Evolutionary conservation across 2,329 filamentous ascomycete species (phyloP), one percentile per base, ranked within the genome.

Genomic region (Fusarium sp.): DNA sequence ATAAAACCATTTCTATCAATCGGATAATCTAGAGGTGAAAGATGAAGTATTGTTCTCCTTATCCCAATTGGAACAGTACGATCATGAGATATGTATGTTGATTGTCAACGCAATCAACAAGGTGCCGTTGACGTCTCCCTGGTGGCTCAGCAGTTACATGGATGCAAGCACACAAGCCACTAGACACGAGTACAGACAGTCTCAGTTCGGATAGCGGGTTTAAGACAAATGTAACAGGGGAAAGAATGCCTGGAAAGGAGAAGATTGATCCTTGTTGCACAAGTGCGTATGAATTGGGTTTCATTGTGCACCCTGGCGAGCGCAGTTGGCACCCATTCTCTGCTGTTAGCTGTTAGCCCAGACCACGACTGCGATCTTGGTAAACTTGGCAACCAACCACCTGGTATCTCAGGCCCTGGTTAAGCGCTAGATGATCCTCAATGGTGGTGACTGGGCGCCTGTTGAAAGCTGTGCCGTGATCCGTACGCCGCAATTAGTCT

Each of bases 61-160:
- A 36, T 27, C 19, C 21, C 35, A 19, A 14, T 25, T 35, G 19
- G 41, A 51, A 21, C 29, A 17, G 4, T n/a, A 10, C 11, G 14
- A 27, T 38, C 13, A 33, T 31, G 29, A 29, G 27, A 32, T 49
- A 21, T 51, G 38, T 19, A 19, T 19, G 19, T 19, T 19, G 19
- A 19, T 25, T 27, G 49, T 54, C 51, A 38, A 58, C 49, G 61
- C 45, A 64, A 66, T 55, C 41, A 47, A 41, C 43, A 36, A 45
- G 39, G 46, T 46, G 17, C 25, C 33, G 50, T 70, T 65, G 65
- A 70, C 67, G 65, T 67, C 51, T 25, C 25, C 27, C 32, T 11
- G 29, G 67, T 70, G 67, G 67, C 67, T 70, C 53, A 68, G 67
- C 55, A 15, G 57, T 21, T 53, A 53, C 36, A 29, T 19, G 44